Base-by-base conservation (phyloP, 495 filamentous ascomycete genomes). In the Penicillium robsamsonii region DNA sequence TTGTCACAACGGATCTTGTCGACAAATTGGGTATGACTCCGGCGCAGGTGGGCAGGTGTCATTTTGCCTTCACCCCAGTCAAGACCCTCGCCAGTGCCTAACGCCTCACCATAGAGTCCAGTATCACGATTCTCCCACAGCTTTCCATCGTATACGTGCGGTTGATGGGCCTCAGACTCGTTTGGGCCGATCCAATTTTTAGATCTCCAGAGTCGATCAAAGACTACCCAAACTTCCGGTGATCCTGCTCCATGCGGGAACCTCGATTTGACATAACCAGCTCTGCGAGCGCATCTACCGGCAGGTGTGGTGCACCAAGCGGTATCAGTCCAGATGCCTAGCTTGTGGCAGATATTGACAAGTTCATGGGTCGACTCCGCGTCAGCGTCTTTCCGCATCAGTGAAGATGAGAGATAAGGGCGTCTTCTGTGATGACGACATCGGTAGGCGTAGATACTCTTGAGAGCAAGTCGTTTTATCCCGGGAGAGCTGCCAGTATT, bases 321-420 rank as follows among this genome's bases (percentile, higher is more conserved):
- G 6, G 83, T 84, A 66, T 86, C 83, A 1, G 82, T 86, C 81
- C 81, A 86, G 44, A 86, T 84, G 2, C 77, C 79, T 27, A 86
- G 60, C 37, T 82, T 75, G 54, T 84, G 80, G 46, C 83, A 85
- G 46, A 86, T 74, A 53, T 77, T 80, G n/a, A 86, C 82, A 13
- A 85, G 70, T 52, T 86, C 80, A 62, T 86, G 83, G 0, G 83
- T 85, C 1, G 82, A 82, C 49, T 84, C 81, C 6, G 82, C 81
- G 53, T 86, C 82, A 15, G 82, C 84, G 61, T 86, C 83, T 62
- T 79, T 74, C 50, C 83, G 76, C 35, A 73, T 58, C 12, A 84
- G 67, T 5, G 81, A 84, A 13, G 78, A 72, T 3, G 82, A 75
- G 12, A 84, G 75, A 63, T 85, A 85, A 0, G 83, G 81, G 50